Percentiles rank a stretch among this genome's conserved stretches.
These are phyloP conservation scores for Yamadazyma oceani DNA, from an alignment of 1,139 yeast genomes.

Conservation along the genomic window DNA sequence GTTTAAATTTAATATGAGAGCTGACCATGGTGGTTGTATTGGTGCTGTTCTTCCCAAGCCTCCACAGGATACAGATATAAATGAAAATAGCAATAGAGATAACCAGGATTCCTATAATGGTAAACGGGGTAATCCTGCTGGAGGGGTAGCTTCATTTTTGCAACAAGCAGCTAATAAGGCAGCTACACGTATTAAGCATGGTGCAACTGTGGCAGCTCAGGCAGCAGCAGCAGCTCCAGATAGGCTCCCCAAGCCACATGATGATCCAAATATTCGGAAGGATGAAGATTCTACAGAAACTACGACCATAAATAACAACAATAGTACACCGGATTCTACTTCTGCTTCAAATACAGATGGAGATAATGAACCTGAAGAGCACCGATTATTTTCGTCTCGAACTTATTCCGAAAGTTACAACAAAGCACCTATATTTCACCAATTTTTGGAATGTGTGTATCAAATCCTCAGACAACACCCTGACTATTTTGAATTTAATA, in stretches of 20 bases:
- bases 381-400: constrained; percentile 17
- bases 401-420: constrained; percentile 42
- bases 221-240: constrained; percentile 6
- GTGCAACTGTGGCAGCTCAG: constrained; percentile 29
- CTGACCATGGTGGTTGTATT: constrained; percentile 64
- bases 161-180: constrained; percentile 41
- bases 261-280: too few species aligned
- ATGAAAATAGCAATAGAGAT: constrained; percentile 14
- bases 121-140: constrained; percentile 11
- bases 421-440: constrained; percentile 90
- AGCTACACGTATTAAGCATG: constrained; percentile 35
- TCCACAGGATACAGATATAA: constrained; percentile 11
- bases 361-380: not conserved
- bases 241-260: not conserved
- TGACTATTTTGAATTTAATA: constrained; percentile 77
- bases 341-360: constrained; percentile 12
- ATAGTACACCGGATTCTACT: not conserved
- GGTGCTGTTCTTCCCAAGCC: constrained; percentile 35
- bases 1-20: constrained; percentile 81
- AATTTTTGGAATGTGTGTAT: constrained; percentile 85
- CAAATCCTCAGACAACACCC: constrained; percentile 78
- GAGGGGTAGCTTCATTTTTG: constrained; percentile 26
- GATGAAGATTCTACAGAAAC: constrained; percentile 12
- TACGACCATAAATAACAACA: too few species aligned
- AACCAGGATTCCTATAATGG: constrained; percentile 8